Evolutionary conservation across 2,329 filamentous ascomycete genomes (phyloP).

Genomic region (Davidsoniella eucalypti): DNA sequence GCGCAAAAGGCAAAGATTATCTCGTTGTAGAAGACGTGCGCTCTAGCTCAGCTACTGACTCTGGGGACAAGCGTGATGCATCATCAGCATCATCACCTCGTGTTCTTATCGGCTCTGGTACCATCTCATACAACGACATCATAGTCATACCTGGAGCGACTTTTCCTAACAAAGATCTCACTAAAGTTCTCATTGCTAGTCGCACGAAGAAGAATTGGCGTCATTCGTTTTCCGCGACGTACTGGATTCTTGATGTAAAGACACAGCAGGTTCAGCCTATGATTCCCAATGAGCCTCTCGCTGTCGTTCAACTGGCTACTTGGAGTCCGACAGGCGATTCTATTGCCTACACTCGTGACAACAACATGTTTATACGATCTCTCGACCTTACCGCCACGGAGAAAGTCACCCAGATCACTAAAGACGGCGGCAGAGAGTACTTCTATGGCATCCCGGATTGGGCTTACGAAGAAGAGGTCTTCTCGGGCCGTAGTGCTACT

Average conservation of each 20-base stretch:
- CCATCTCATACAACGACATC: conserved; percentile 43
- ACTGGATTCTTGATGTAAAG: conserved; percentile 85
- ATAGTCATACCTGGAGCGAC: conserved; percentile 41
- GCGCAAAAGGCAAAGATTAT: conserved; percentile 48
- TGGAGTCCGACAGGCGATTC: conserved; percentile 84
- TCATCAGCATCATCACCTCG: conserved; percentile 38
- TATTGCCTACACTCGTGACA: conserved; percentile 74
- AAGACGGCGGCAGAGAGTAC: conserved; percentile 69
- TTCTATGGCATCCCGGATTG: conserved; percentile 97
- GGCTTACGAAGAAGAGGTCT: conserved; percentile 65
- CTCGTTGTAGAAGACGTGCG: conserved; percentile 78
- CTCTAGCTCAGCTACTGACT: conserved; percentile 20
- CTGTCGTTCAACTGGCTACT: conserved; percentile 62
- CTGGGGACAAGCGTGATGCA: conserved; percentile 14
- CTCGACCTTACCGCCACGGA: conserved; percentile 27
- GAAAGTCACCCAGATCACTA: conserved; percentile 56
- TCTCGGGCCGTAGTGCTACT: conserved; percentile 61
- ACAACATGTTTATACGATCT: conserved; percentile 75
- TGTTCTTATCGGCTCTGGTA: conserved; percentile 56
- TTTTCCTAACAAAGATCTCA: conserved; percentile 68
- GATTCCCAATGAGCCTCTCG: conserved; percentile 48
- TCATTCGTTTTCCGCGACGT: conserved; percentile 70
- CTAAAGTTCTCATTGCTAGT: conserved; percentile 70
- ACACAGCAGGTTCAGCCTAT: conserved; percentile 63
- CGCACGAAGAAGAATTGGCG: conserved; percentile 65